Evolutionary conservation across 169 alveolate genomes (phyloP).

Genomic region (Babesia divergens): DNA sequence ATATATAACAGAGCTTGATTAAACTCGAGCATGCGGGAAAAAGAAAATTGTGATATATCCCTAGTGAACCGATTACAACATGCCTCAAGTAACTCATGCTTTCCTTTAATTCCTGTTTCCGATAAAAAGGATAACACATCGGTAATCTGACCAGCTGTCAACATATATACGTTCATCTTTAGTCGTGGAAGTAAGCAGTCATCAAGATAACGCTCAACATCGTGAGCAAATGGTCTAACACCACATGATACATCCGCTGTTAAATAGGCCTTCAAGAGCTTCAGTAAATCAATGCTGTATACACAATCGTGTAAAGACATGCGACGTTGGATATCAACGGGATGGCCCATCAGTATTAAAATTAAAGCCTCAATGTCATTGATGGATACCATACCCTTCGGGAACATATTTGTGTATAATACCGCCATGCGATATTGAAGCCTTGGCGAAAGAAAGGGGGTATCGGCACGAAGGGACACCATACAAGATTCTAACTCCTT

Average conservation of each 20-base stretch:
- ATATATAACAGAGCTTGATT: slow-evolving; percentile 9
- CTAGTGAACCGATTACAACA: slow-evolving; percentile 11
- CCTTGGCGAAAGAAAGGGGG: too few relatives aligned
- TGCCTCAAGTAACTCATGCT: neutral
- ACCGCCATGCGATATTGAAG: neutral
- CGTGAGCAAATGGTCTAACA: neutral
- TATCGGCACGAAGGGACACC: too few relatives aligned
- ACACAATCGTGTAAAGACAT: neutral
- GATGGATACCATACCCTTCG: neutral
- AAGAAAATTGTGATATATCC: slow-evolving; percentile 12
- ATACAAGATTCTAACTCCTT: too few relatives aligned
- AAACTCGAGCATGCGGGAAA: slow-evolving; percentile 22
- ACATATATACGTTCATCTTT: neutral
- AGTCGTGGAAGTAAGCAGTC: neutral
- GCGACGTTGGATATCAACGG: neutral
- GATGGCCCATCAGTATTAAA: neutral
- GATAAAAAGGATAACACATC: slow-evolving; percentile 2
- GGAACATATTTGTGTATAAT: neutral
- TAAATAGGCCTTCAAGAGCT: neutral
- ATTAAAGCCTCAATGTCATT: neutral
- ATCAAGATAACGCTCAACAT: neutral
- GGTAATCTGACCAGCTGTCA: slow-evolving; percentile 11
- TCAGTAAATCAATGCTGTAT: neutral
- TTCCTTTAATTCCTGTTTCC: neutral
- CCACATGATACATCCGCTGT: too few relatives aligned